Evolutionary conservation across 495 filamentous ascomycete species (phyloP).

Genomic region (Penicillium manginii): DNA sequence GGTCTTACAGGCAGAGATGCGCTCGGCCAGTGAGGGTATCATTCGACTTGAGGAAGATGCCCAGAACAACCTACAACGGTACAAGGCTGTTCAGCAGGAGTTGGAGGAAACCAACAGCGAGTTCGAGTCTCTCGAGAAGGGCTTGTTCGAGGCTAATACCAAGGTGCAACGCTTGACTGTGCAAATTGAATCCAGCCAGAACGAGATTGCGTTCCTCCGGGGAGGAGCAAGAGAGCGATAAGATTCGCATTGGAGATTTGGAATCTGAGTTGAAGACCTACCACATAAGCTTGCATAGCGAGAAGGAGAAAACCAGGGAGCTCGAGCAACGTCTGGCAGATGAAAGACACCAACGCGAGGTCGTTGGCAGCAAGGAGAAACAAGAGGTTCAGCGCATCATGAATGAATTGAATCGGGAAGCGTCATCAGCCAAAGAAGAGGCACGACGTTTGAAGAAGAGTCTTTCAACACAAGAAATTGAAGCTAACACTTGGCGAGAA

Average conservation of each 20-base stretch:
- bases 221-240: constrained; percentile 96
- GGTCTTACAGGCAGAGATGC: constrained; percentile 86
- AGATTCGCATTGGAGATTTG: constrained; percentile 95
- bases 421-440: constrained; percentile 83
- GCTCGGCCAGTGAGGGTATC: constrained; percentile 81
- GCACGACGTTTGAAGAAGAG: constrained; percentile 76
- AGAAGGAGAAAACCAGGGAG: constrained; percentile 77
- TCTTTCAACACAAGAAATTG: constrained; percentile 81
- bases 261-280: constrained; percentile 77
- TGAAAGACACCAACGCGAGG: constrained; percentile 84
- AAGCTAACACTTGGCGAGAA: constrained; percentile 87
- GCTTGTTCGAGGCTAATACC: constrained; percentile 75
- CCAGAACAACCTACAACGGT: constrained; percentile 63
- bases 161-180: constrained; percentile 85
- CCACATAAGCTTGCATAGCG: constrained; percentile 72
- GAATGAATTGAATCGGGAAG: constrained; percentile 83
- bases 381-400: constrained; percentile 81
- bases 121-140: constrained; percentile 74
- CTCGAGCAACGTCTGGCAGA: constrained; percentile 75
- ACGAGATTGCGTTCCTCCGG: constrained; percentile 90
- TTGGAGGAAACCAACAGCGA: constrained; percentile 75
- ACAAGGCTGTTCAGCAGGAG: constrained; percentile 75
- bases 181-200: constrained; percentile 88
- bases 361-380: constrained; percentile 83
- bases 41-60: constrained; percentile 87